Base-by-base conservation (phyloP, 2,329 filamentous ascomycete species). In the Fusarium irregulare region DNA sequence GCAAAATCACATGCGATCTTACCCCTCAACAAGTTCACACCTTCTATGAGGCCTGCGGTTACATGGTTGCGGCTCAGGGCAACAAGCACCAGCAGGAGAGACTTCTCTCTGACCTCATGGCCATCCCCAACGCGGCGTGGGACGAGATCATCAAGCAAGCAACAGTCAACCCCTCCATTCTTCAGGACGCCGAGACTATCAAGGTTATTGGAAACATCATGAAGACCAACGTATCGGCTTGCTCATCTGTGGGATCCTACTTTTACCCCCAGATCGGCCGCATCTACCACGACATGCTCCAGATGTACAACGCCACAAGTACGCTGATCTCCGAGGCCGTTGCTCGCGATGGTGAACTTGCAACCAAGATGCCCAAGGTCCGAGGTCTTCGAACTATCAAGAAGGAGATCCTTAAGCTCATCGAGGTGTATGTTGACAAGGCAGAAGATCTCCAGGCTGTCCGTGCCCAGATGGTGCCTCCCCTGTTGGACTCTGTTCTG, bases 201-300 rank as follows among this genome's bases (percentile, higher is more conserved):
- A 99, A 99, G 85, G 91, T 99, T 73, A 94, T 99, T 68, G 96
- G 96, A 72, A 99, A 99, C 82, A 98, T 99, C 78, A 99, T 99
- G 96, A 99, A 99, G 88, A 99, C 96, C 1, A 99, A 99, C 76
- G 96, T 99, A 7, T 95, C 97, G n/a, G 96, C 96, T 37, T 99
- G 96, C 80, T 93, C 93, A 37, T 98, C 96, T 1, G 96, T 99
- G 62, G 96, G 97, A 34, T 90, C 93, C 55, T 99, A 98, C 82
- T 99, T 99, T 81, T 98, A 97, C 77, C 95, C 96, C 14, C 96
- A 99, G 79, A 97, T 99, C 74, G 96, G 95, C 42, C 92, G 94
- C 60, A 98, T 99, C 74, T 99, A 98, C 80, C 90, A 97, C 73
- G 96, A 99, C 78, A 98, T 99, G 95, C 85, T 99, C 60, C 95